Evolutionary conservation across 2,329 filamentous ascomycete species (phyloP), one percentile per base, ranked within the genome.

Genomic region (Anthostomella pinea): DNA sequence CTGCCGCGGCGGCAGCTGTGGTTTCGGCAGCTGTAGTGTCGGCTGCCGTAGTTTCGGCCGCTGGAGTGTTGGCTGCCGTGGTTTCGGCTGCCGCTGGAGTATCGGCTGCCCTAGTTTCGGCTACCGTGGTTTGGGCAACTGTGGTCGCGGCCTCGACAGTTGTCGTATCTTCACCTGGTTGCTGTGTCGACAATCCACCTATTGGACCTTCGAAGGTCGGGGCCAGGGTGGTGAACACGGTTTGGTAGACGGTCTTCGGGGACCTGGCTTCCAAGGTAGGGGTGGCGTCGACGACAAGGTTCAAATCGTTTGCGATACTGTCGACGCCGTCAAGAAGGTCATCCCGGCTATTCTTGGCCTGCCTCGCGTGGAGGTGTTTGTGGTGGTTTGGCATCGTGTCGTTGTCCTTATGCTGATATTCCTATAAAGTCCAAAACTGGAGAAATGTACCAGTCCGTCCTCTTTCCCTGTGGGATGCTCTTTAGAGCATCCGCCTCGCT

Each of bases 131-230:
- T n/a, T 8, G 51, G 5, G 30, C 27, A 5, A 30, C 9, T 5
- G 19, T 29, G 9, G 42, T 44, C 14, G 33, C 24, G 14, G 46
- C 45, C 8, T 28, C 37, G 15, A 44, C 33, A 14, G 32, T 38
- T 8, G 38, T 38, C 10, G 43, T 40, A 30, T 25, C 20, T 31
- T 28, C 25, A 13, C n/a, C 35, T 25, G 9, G 26, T 28, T n/a
- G 38, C 16, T 13, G 41, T 35, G 67, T 71, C 21, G 59, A 59
- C 37, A 65, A 71, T 17, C 68, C 65, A 18, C 50, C 68, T 37
- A 72, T 56, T 5, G 57, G 52, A n/a, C 66, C 68, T 22, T 59
- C 55, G 23, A 71, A 71, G 4, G 60, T 67, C 9, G 63, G 52
- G 5, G 54, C 46, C 53, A 68, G 42, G 23, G 69, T 72, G 32